These are phyloP conservation scores for Fusarium chaquense DNA, from an alignment of 2,329 filamentous ascomycete genomes.

Conservation along the genomic window DNA sequence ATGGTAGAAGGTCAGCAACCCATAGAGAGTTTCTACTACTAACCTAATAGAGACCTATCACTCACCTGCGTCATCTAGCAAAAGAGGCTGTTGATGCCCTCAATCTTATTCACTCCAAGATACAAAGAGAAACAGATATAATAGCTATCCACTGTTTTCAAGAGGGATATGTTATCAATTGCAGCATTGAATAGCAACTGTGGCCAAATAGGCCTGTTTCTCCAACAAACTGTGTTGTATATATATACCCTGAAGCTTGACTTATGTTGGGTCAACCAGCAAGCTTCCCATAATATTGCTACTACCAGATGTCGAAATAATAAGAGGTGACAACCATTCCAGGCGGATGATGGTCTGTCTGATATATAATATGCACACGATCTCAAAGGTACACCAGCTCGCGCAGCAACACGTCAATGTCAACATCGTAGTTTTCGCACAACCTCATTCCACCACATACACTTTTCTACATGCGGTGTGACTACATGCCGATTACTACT, in stretches of 20 bases:
- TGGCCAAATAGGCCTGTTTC: background rate
- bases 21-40: too few species aligned
- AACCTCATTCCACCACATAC: background rate
- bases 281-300: background rate
- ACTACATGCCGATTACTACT: constrained; percentile 15
- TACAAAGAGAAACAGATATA: background rate
- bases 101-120: background rate
- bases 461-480: constrained; percentile 16
- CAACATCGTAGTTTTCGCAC: background rate
- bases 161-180: background rate
- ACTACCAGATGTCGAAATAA: background rate
- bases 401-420: background rate
- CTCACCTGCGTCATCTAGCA: background rate
- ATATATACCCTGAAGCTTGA: background rate
- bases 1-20: background rate
- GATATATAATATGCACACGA: background rate
- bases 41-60: background rate
- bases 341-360: background rate
- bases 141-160: background rate
- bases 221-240: background rate
- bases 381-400: background rate
- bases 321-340: background rate
- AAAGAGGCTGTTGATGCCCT: background rate
- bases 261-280: background rate
- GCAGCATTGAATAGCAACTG: background rate